These are phyloP conservation scores for Puccinia coronata DNA, from an alignment of 1,284 basidiomycete species.

Conservation along the genomic window DNA sequence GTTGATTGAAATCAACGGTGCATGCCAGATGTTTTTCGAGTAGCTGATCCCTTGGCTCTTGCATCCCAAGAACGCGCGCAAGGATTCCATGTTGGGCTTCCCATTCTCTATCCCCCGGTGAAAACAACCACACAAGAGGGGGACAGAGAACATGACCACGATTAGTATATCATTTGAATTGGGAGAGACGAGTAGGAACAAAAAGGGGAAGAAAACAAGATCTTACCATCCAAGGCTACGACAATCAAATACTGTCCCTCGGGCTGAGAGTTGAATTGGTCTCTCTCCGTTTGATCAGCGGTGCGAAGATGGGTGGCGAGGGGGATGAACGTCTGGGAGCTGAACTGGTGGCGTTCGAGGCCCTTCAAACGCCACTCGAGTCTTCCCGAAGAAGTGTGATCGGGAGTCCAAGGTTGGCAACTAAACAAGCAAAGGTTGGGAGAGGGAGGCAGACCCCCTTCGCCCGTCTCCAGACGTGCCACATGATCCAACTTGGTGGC, in stretches of 20 bases:
- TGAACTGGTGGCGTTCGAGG: conserved; percentile 57
- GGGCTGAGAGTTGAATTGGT: conserved; percentile 58
- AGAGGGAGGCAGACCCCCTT: conserved; percentile 59
- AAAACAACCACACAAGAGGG: too few relatives aligned
- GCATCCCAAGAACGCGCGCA: conserved; percentile 77
- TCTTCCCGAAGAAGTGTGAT: conserved; percentile 64
- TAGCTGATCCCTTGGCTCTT: conserved; percentile 81
- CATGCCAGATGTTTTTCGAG: conserved; percentile 79
- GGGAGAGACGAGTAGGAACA: background rate
- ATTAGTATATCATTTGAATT: too few relatives aligned
- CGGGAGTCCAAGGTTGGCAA: conserved; percentile 51
- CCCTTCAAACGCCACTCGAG: conserved; percentile 67
- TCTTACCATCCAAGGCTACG: conserved; percentile 71
- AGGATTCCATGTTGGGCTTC: conserved; percentile 70
- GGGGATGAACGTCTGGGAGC: conserved; percentile 76
- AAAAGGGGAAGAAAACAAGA: background rate
- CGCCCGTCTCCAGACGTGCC: conserved; percentile 66
- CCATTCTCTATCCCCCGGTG: conserved; percentile 63
- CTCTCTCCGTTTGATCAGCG: background rate
- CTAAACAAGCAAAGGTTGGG: conserved; percentile 60
- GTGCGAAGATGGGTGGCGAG: conserved; percentile 65
- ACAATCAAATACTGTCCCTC: conserved; percentile 74
- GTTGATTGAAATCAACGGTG: conserved; percentile 57
- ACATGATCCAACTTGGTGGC: conserved; percentile 88
- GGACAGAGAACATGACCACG: background rate